Percentiles rank a stretch among this genome's conserved stretches.
phyloP scores from a whole-genome alignment of 2,329 filamentous ascomycete species.

The Cladosporium sp. region DNA sequence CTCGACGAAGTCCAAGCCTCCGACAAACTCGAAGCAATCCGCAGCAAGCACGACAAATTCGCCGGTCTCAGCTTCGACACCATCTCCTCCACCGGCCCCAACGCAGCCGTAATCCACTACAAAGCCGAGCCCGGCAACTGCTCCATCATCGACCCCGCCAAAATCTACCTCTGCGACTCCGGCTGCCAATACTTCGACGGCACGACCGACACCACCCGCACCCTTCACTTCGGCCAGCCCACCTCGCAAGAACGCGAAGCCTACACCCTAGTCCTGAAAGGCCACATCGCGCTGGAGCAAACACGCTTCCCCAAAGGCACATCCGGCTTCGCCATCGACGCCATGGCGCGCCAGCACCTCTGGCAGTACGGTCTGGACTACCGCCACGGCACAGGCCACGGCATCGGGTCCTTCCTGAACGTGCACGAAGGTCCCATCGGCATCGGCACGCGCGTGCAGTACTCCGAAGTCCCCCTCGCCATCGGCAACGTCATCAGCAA shows the following conservation, averaged over 20 bases:
- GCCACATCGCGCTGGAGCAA: slow-evolving; percentile 81
- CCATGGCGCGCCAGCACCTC: slow-evolving; percentile 81
- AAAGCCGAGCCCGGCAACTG: slow-evolving; percentile 80
- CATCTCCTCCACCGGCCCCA: slow-evolving; percentile 90
- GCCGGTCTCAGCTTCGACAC: slow-evolving; percentile 92
- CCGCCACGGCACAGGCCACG: slow-evolving; percentile 92
- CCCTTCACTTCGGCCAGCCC: slow-evolving; percentile 84
- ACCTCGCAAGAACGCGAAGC: slow-evolving; percentile 79
- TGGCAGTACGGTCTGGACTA: slow-evolving; percentile 95
- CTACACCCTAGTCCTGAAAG: slow-evolving; percentile 93
- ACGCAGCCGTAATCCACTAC: slow-evolving; percentile 95
- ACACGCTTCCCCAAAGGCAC: slow-evolving; percentile 93
- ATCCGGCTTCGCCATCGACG: slow-evolving; percentile 86
- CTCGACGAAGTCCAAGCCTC: slow-evolving; percentile 90
- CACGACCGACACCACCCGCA: slow-evolving; percentile 93
- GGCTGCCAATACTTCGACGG: slow-evolving; percentile 95
- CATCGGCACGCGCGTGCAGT: slow-evolving; percentile 87
- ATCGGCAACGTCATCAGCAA: slow-evolving; percentile 95
- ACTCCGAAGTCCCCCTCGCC: slow-evolving; percentile 82
- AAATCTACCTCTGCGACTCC: slow-evolving; percentile 93
- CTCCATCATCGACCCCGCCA: slow-evolving; percentile 74
- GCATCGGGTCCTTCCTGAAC: slow-evolving; percentile 91
- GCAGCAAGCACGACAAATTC: slow-evolving; percentile 68
- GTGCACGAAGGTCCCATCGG: slow-evolving; percentile 97
- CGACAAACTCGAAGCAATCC: slow-evolving; percentile 78